Conservation (phyloP, 2,329 filamentous ascomycete genomes). For the Polychaeton citri region DNA sequence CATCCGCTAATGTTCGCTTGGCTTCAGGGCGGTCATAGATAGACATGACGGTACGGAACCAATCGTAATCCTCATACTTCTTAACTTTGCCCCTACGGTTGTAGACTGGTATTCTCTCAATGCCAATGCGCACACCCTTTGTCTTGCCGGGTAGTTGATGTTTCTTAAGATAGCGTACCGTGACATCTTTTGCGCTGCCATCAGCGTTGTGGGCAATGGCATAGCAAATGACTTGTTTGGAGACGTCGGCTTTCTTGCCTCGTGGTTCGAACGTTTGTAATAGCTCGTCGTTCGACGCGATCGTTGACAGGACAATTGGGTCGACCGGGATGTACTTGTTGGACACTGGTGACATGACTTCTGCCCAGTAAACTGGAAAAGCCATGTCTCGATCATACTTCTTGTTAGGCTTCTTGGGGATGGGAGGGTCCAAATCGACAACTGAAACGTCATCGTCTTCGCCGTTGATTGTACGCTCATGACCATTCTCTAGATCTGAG, state of each 20-base stretch:
- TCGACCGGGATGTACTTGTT: constrained; percentile 71
- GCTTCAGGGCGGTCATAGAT: constrained; percentile 48
- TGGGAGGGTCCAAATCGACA: constrained; percentile 39
- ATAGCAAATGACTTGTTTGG: constrained; percentile 83
- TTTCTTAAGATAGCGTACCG: constrained; percentile 73
- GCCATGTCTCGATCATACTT: constrained; percentile 63
- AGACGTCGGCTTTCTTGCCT: constrained; percentile 68
- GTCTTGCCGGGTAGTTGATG: constrained; percentile 77
- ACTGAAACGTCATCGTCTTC: constrained; percentile 48
- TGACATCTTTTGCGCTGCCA: constrained; percentile 88
- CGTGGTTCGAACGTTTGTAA: constrained; percentile 68
- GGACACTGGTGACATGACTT: constrained; percentile 71
- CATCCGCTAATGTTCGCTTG: constrained; percentile 56
- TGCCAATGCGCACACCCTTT: constrained; percentile 65
- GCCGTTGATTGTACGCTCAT: constrained; percentile 12
- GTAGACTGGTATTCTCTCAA: constrained; percentile 70
- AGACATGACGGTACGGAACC: constrained; percentile 72
- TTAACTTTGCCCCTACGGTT: constrained; percentile 65
- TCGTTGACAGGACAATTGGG: constrained; percentile 51
- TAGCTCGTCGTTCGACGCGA: constrained; percentile 60
- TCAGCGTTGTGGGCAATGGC: constrained; percentile 71
- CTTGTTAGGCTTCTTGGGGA: constrained; percentile 29
- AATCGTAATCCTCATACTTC: constrained; percentile 67
- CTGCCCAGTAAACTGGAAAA: constrained; percentile 87
- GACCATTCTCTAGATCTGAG: constrained; percentile 16